Base-by-base conservation (phyloP, 2,329 filamentous ascomycete genomes). In the Stachybotrys chartarum region DNA sequence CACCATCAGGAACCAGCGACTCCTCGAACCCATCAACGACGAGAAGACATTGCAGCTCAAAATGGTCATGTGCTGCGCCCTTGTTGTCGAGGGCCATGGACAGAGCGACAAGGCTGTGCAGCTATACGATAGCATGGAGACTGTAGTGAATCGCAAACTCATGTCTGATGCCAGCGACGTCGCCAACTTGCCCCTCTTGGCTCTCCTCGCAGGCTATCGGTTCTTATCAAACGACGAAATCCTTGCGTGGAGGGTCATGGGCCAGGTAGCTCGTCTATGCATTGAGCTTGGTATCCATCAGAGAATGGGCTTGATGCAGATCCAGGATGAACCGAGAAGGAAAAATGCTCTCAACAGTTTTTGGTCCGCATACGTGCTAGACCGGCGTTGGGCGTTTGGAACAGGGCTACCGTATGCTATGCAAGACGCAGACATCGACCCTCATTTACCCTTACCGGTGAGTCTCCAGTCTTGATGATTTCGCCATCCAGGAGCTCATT, bases 351-450 rank as follows among this genome's bases (percentile, higher is more conserved):
- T 89, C 31, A 83, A 86, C 52, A 82, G 90, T 14, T 96, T 95
- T 69, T 97, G 90, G 92, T 85, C 87, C 1, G 85, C 91, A 17
- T 96, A 94, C 65, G 86, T 91, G 5, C 76, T 96, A 45, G 92
- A 96, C 67, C 80, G 91, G 45, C 80, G 91, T 52, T 96, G 91
- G 91, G 91, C 88, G 59, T 90, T 96, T 62, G 89, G 87, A n/a
- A 92, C 90, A 0, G 91, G 91, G 0, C 80, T 96, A 69, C 91
- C 91, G 0, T 96, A 91, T 72, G 86, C 89, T 3, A 77, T 96
- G 42, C 87, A 93, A 60, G 91, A 96, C 64, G 82, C 88, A 16
- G 91, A 96, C 66, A 90, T 96, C 57, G 91, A 96, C 64, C 83
- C 86, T 0, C 81, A 82, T 53, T 73, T 97, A 24, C 90, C 90